Evolutionary conservation across 1,284 basidiomycete species (phyloP).

Genomic region (Phylloboletellus chloephorus): DNA sequence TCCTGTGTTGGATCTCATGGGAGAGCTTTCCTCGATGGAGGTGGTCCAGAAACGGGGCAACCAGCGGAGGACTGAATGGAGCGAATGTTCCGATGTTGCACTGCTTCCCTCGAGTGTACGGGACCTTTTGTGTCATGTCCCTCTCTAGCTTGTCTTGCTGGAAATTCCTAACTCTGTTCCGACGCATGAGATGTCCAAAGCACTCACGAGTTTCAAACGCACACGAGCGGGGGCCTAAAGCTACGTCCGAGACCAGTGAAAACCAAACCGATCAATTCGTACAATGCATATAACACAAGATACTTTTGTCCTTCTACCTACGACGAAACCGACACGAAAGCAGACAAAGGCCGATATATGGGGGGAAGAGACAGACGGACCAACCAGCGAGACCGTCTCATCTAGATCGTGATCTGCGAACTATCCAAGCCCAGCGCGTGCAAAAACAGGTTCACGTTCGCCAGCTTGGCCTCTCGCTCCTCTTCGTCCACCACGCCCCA

Average conservation of each 20-base stretch:
- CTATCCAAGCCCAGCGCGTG: conserved; percentile 82
- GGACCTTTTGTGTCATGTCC: conserved; percentile 34
- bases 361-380: conserved; percentile 11
- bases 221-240: too few species aligned
- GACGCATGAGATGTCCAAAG: neutral
- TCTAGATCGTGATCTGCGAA: conserved; percentile 68
- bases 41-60: conserved; percentile 38
- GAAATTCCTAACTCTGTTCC: neutral
- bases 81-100: conserved; percentile 21
- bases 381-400: neutral
- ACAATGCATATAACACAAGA: conserved; percentile 18
- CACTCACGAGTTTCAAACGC: too few species aligned
- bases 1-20: conserved; percentile 68
- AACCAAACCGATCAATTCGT: conserved; percentile 16
- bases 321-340: conserved; percentile 15
- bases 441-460: conserved; percentile 83
- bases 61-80: conserved; percentile 24
- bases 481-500: conserved; percentile 62
- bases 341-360: conserved; percentile 9
- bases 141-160: conserved; percentile 9
- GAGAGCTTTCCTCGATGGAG: conserved; percentile 44
- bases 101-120: conserved; percentile 29
- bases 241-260: too few species aligned
- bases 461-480: conserved; percentile 60
- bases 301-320: conserved; percentile 21